Base-by-base conservation (phyloP, 768 basidiomycete genomes). In the Tylopilus vinaceipallidus region DNA sequence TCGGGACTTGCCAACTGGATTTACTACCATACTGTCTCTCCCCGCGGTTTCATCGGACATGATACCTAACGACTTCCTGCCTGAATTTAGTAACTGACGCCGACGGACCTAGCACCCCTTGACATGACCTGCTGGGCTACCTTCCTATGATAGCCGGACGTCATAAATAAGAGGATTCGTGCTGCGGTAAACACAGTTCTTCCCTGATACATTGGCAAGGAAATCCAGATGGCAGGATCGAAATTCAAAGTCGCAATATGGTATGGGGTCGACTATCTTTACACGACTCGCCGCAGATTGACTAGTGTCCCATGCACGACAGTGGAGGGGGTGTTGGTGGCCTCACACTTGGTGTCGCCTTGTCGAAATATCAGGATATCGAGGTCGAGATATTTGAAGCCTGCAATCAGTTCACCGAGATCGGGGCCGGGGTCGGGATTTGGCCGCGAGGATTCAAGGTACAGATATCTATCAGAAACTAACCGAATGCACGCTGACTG, bases 371-470 rank as follows among this genome's bases (percentile, higher is more conserved):
- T 58, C 73, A 74, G 2, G 75, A 82, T 51, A 79, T 84, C 23
- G 75, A 81, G 27, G 72, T 83, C 33, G 74, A 78, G 44, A 64
- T 84, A 22, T 84, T 76, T 50, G 83, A 85, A 67, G 73, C 71
- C 12, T 75, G 81, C 24, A 57, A 61, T 34, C 64, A 74, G 45
- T 73, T 83, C 36, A 65, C 73, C 22, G 82, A 83, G 63, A 35
- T 82, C 22, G 83, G 83, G n/a, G 82, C 81, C 16, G 83, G 83
- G n/a, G 73, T 84, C 45, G 79, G 78, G 4, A 58, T 70, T 30
- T 76, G 71, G 73, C 69, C 67, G 14, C 65, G 75, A 16, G 53
- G 19, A 33, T 43, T 68, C 57, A 50, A 59, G 68, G 71, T 68
- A 7, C 12, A 10, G 0, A 5, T 13, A 30, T 34, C 14, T 22